Conservation (phyloP, 1,284 basidiomycete genomes). For the Sanghuangporus weigelae region DNA sequence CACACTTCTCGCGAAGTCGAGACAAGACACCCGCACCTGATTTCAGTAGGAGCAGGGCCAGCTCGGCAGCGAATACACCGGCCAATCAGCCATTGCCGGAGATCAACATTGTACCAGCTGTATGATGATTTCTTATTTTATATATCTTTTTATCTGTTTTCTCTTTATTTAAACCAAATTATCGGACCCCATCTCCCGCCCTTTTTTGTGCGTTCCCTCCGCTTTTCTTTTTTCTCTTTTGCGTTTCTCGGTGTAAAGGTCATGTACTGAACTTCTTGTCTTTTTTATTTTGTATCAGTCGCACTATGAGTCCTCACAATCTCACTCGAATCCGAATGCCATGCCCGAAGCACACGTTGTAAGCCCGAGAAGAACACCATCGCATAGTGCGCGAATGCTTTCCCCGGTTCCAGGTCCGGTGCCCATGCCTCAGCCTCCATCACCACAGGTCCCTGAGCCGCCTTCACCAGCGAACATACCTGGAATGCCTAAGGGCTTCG, state of each 20-base stretch:
- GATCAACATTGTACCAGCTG: slow-evolving; percentile 17
- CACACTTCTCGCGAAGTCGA: neutral
- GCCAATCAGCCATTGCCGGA: slow-evolving; percentile 7
- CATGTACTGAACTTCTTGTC: slow-evolving; percentile 13
- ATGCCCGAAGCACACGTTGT: neutral
- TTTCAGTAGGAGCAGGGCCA: slow-evolving; percentile 6
- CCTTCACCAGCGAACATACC: neutral
- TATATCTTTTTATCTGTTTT: slow-evolving; percentile 1
- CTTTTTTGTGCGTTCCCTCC: neutral
- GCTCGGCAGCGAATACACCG: neutral
- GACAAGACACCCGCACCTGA: neutral
- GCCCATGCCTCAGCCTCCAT: neutral
- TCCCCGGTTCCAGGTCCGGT: neutral
- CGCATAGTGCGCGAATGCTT: neutral
- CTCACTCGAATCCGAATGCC: neutral
- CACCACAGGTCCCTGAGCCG: neutral
- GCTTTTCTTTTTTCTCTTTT: neutral
- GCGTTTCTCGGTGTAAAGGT: neutral
- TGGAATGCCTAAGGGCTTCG: slow-evolving; percentile 7
- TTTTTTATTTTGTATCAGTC: slow-evolving; percentile 17
- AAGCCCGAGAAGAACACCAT: slow-evolving; percentile 5
- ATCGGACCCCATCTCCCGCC: neutral
- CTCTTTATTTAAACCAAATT: neutral
- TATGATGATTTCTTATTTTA: slow-evolving; percentile 15
- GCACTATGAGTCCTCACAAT: slow-evolving; percentile 15